Evolutionary conservation across 2,329 filamentous ascomycete genomes (phyloP).

Genomic region (Biscogniauxia marginata): DNA sequence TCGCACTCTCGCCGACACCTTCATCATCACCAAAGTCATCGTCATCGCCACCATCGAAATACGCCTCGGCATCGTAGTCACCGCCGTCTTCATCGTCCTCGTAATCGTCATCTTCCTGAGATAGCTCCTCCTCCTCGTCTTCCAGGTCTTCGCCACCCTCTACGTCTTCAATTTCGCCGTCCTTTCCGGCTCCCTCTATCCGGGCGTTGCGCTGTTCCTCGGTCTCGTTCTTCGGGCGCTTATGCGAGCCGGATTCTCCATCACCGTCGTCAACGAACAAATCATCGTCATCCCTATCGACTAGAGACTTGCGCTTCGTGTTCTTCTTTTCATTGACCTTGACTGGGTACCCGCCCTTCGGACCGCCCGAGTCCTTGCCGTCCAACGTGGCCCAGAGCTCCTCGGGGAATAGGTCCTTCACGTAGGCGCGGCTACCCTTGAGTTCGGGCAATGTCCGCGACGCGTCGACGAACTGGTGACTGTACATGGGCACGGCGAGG

Average conservation of each 20-base stretch:
- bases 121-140: constrained; percentile 44
- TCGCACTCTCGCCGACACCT: constrained; percentile 41
- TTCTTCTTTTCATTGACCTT: constrained; percentile 28
- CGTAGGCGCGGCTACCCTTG: constrained; percentile 44
- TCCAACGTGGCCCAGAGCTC: constrained; percentile 57
- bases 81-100: constrained; percentile 57
- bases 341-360: constrained; percentile 29
- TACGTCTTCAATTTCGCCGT: constrained; percentile 34
- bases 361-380: constrained; percentile 39
- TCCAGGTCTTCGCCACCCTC: constrained; percentile 40
- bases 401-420: constrained; percentile 51
- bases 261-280: constrained; percentile 26
- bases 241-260: constrained; percentile 11
- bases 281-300: constrained; percentile 40
- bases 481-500: constrained; percentile 57
- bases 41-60: constrained; percentile 58
- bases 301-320: constrained; percentile 45
- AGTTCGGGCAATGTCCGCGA: constrained; percentile 56
- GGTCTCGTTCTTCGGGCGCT: constrained; percentile 28
- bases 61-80: constrained; percentile 60
- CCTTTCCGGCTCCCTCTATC: constrained; percentile 30
- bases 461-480: constrained; percentile 51
- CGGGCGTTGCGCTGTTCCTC: constrained; percentile 35
- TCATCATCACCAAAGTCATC: constrained; percentile 52
- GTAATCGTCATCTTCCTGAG: constrained; percentile 48